Evolutionary conservation across 1,284 basidiomycete genomes (phyloP).

Genomic region (Naganishia liquefaciens): DNA sequence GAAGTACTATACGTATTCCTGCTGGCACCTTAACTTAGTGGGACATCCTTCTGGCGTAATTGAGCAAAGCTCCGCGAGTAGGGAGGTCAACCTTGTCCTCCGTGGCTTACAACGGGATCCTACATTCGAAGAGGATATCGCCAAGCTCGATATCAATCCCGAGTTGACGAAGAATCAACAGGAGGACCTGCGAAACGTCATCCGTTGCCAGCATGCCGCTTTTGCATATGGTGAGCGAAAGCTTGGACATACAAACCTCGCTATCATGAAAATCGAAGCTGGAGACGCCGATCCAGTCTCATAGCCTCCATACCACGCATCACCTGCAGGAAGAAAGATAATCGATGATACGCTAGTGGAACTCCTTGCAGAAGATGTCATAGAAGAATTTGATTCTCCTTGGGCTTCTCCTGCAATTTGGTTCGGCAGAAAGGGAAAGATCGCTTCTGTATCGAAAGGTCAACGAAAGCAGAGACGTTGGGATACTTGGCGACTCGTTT

Average conservation of each 20-base stretch:
- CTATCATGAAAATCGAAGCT: too few species aligned
- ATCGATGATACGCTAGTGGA: too few species aligned
- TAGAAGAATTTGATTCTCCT: conserved; percentile 46
- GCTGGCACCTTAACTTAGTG: neutral
- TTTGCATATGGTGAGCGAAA: conserved; percentile 5
- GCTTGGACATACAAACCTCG: conserved; percentile 12
- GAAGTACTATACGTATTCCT: neutral
- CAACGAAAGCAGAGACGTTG: too few species aligned
- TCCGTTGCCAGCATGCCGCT: conserved; percentile 5
- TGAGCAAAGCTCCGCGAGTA: neutral
- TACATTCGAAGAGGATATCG: neutral
- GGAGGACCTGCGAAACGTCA: neutral
- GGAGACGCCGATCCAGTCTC: conserved; percentile 38
- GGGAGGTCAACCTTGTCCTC: conserved; percentile 1
- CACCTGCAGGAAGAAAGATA: conserved; percentile 47
- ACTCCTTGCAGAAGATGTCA: too few species aligned
- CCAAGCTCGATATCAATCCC: conserved; percentile 16
- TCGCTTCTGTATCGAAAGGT: conserved; percentile 49
- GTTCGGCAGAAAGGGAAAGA: conserved; percentile 48
- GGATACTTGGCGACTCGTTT: too few species aligned
- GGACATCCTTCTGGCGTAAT: too few species aligned
- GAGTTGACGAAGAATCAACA: neutral
- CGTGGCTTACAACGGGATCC: too few species aligned
- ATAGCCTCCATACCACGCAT: conserved; percentile 33
- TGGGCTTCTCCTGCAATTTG: conserved; percentile 52